A percentile compares a stretch with the other conserved stretches of the same genome.
Conservation (phyloP, 805 yeast genomes). For the Yarrowia yakushimensis region DNA sequence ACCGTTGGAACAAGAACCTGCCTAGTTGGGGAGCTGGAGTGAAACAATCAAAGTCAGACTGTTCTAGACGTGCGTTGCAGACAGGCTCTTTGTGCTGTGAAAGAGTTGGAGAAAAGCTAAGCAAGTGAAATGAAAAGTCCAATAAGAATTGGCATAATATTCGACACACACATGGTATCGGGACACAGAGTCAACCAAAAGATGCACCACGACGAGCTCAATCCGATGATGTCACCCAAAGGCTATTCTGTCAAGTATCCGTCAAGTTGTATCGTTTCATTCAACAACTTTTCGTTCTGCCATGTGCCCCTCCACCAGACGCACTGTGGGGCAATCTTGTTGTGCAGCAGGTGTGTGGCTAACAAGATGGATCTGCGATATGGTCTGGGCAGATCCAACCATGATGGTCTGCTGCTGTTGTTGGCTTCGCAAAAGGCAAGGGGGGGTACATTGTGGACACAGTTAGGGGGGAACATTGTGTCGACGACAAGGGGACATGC, state of each 20-base stretch:
- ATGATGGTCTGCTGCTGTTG: too few species aligned
- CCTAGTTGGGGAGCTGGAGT: not conserved
- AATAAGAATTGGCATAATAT: not conserved
- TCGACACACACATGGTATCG: not conserved
- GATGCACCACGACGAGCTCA: not conserved
- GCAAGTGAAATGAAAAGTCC: not conserved
- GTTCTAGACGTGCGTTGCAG: not conserved
- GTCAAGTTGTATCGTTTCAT: not conserved
- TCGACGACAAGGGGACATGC: too few species aligned
- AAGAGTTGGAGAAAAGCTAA: too few species aligned
- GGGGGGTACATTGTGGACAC: too few species aligned
- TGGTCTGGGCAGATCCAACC: too few species aligned
- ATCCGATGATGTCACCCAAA: not conserved
- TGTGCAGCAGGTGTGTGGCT: not conserved
- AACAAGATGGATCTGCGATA: not conserved
- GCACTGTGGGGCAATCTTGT: constrained; percentile 12
- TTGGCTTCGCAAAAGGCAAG: too few species aligned
- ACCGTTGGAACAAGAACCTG: not conserved
- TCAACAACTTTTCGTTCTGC: not conserved
- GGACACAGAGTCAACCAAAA: not conserved
- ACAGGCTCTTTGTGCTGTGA: not conserved
- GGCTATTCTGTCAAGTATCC: not conserved
- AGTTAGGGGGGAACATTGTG: too few species aligned
- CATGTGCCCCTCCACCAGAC: not conserved
- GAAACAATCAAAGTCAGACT: not conserved